phyloP scores from a whole-genome alignment of 2,329 filamentous ascomycete genomes.

The Pestalotiopsis sp. region DNA sequence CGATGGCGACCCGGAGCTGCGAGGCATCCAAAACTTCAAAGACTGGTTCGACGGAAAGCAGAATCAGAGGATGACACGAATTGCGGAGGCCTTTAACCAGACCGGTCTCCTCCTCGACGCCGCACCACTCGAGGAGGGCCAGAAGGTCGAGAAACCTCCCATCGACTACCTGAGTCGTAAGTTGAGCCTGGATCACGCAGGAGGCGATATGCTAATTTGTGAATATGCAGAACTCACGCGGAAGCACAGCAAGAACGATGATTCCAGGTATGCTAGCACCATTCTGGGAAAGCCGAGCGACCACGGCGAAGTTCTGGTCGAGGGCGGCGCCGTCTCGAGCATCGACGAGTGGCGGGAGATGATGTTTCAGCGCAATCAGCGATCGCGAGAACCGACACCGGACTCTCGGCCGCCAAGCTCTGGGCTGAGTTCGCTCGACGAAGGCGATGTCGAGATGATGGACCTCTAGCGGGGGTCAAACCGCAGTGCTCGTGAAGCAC shows the following conservation, averaged over 20 bases:
- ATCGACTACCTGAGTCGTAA: conserved; percentile 72
- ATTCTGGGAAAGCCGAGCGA: conserved; percentile 77
- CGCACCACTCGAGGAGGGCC: conserved; percentile 40
- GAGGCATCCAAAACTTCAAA: conserved; percentile 77
- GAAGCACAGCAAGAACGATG: conserved; percentile 87
- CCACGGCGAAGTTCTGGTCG: conserved; percentile 72
- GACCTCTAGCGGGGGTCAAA: conserved; percentile 19
- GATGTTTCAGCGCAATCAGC: conserved; percentile 34
- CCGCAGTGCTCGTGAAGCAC: background rate
- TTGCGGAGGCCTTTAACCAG: conserved; percentile 68
- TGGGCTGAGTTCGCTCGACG: conserved; percentile 59
- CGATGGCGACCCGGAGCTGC: conserved; percentile 72
- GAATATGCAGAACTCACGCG: conserved; percentile 74
- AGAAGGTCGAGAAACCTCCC: conserved; percentile 43
- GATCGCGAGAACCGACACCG: conserved; percentile 26
- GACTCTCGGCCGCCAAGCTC: conserved; percentile 54
- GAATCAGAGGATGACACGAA: conserved; percentile 79
- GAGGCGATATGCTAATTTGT: background rate
- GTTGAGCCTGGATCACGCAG: conserved; percentile 23
- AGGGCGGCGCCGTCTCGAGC: conserved; percentile 72
- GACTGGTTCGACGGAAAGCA: conserved; percentile 75
- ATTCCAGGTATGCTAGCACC: conserved; percentile 83
- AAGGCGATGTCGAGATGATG: conserved; percentile 46
- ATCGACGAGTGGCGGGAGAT: conserved; percentile 66
- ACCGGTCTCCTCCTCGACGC: conserved; percentile 35